These are phyloP conservation scores for Amborella trichopoda DNA, from an alignment of 164 flowering plant genomes.

Conservation along the genomic window DNA sequence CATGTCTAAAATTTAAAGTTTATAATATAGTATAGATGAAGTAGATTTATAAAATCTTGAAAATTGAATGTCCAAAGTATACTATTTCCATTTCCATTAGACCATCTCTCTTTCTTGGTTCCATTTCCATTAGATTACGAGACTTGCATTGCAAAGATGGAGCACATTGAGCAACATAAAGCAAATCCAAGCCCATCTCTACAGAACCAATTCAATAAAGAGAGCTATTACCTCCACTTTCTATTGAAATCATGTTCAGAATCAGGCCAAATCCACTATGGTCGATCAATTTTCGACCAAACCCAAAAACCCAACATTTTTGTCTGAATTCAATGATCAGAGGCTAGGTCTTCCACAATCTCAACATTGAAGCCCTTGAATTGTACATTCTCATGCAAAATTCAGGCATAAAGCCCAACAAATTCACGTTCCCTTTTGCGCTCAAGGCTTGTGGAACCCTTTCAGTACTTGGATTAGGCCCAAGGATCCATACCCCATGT, in stretches of 20 bases:
- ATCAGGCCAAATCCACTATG: constrained; percentile 6
- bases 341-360: constrained; percentile 15
- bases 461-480: constrained; percentile 8
- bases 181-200: constrained; percentile 13
- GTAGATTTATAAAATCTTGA: no score
- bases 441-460: constrained; percentile 20
- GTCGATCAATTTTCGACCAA: constrained; percentile 9
- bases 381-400: constrained; percentile 15
- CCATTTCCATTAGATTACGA: no score
- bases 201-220: constrained; percentile 13
- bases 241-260: constrained; percentile 11
- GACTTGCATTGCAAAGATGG: constrained; percentile 10
- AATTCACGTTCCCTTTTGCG: constrained; percentile 24
- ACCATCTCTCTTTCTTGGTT: no score
- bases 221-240: constrained; percentile 13
- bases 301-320: constrained; percentile 15
- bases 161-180: constrained; percentile 12
- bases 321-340: constrained; percentile 23
- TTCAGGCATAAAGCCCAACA: constrained; percentile 14
- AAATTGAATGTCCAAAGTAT: no score
- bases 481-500: constrained; percentile 16
- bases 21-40: no score
- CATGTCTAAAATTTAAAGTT: no score
- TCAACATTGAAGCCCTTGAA: constrained; percentile 8
- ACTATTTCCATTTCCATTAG: no score